Percentiles rank a stretch among this genome's conserved stretches.
phyloP scores from a whole-genome alignment of 2,329 filamentous ascomycete species.

The Taxawa tesnikishii region DNA sequence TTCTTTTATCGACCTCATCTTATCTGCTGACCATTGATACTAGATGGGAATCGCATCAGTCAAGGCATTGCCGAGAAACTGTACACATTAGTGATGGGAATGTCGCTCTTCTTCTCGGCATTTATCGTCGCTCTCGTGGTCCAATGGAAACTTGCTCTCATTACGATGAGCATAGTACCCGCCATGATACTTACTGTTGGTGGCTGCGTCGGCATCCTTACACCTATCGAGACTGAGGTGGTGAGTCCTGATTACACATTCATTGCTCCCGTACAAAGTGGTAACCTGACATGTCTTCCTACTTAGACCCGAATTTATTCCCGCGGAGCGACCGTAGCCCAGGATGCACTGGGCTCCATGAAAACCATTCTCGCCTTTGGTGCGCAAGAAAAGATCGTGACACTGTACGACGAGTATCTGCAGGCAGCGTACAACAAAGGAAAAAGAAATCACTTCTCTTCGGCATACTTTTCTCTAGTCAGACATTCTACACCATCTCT shows the following conservation, averaged over 20 bases:
- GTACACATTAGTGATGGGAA: too few species aligned
- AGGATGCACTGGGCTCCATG: conserved; percentile 39
- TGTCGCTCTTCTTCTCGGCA: too few species aligned
- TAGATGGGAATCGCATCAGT: too few species aligned
- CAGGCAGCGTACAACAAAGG: conserved; percentile 30
- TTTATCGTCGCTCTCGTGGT: too few species aligned
- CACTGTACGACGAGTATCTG: conserved; percentile 31
- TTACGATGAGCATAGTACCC: conserved; percentile 36
- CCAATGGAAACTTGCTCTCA: too few species aligned
- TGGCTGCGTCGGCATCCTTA: too few species aligned
- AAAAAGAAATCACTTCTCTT: conserved; percentile 32
- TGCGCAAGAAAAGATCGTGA: conserved; percentile 28
- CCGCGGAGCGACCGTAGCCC: conserved; percentile 32
- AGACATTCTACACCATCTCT: conserved; percentile 29
- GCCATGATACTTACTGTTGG: conserved; percentile 24
- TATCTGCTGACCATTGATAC: too few species aligned
- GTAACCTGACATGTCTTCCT: conserved; percentile 1
- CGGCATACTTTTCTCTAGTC: conserved; percentile 28
- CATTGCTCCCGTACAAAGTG: not conserved
- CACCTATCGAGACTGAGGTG: conserved; percentile 23
- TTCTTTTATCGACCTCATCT: too few species aligned
- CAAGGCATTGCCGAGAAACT: too few species aligned
- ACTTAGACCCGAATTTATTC: conserved; percentile 24
- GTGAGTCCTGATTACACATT: conserved; percentile 12
- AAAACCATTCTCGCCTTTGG: conserved; percentile 39